Conservation (phyloP, 2,329 filamentous ascomycete genomes). For the Apiospora aurea region DNA sequence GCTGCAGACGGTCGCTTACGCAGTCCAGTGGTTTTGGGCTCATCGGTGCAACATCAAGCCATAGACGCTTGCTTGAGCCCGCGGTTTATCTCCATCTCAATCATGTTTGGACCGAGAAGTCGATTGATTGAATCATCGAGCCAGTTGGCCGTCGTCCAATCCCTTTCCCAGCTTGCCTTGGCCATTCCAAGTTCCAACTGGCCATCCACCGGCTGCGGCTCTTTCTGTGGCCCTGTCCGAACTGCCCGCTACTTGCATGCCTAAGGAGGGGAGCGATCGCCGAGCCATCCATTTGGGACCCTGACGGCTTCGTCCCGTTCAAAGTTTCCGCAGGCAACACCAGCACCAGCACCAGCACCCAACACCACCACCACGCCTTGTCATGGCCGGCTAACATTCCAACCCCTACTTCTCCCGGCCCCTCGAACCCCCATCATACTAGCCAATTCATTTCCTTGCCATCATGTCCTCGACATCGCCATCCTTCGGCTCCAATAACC, state of each 20-base stretch:
- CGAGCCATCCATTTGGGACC: constrained; percentile 18
- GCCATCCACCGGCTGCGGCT: constrained; percentile 14
- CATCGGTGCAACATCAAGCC: not conserved
- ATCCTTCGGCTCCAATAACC: constrained; percentile 55
- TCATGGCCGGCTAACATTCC: constrained; percentile 10
- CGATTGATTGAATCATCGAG: not conserved
- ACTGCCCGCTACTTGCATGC: constrained; percentile 9
- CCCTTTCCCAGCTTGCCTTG: not conserved
- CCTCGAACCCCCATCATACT: constrained; percentile 8
- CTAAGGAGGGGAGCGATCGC: constrained; percentile 20
- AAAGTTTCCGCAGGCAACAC: constrained; percentile 20
- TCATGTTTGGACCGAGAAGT: not conserved
- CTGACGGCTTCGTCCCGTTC: constrained; percentile 21
- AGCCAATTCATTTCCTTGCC: constrained; percentile 26
- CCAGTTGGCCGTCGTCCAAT: not conserved
- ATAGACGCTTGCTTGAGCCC: not conserved
- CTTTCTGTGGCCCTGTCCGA: constrained; percentile 20
- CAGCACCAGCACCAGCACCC: not conserved
- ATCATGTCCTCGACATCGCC: constrained; percentile 46
- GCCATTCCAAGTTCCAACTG: not conserved
- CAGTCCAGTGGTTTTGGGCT: not conserved
- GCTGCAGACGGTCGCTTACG: constrained; percentile 12
- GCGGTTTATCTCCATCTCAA: not conserved
- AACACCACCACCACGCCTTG: constrained; percentile 1
- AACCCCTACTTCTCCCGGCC: constrained; percentile 14